A percentile compares a stretch with the other conserved stretches of the same genome.
phyloP scores from a whole-genome alignment of 179 eudicot species.

The Carnegiea gigantea region DNA sequence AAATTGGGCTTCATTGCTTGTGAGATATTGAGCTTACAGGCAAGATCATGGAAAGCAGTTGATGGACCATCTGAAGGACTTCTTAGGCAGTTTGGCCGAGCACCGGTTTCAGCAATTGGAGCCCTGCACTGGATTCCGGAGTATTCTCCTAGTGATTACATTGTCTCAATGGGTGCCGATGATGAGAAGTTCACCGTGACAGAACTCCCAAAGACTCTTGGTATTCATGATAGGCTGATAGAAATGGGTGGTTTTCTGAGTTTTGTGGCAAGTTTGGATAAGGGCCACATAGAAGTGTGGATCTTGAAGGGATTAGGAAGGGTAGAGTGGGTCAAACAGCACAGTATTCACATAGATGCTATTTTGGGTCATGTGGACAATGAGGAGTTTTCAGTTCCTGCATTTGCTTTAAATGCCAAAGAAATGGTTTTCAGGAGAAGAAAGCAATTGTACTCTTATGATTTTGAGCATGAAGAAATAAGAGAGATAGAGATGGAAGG shows the following conservation, averaged over 20 bases:
- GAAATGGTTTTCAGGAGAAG: slow-evolving; percentile 30
- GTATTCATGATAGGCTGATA: slow-evolving; percentile 27
- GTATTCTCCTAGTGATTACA: neutral
- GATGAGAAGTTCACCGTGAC: slow-evolving; percentile 36
- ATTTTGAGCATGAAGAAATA: slow-evolving; percentile 27
- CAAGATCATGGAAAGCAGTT: slow-evolving; percentile 39
- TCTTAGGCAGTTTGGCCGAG: slow-evolving; percentile 12
- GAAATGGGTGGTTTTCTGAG: slow-evolving; percentile 45
- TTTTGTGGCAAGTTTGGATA: slow-evolving; percentile 28
- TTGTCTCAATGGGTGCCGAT: slow-evolving; percentile 36
- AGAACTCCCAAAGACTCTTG: slow-evolving; percentile 31
- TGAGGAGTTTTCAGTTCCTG: slow-evolving; percentile 16
- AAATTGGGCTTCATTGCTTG: slow-evolving; percentile 23
- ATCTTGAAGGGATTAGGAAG: slow-evolving; percentile 33
- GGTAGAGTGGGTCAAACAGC: slow-evolving; percentile 40
- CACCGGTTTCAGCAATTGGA: slow-evolving; percentile 36
- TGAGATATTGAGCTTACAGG: slow-evolving; percentile 38
- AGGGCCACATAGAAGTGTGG: slow-evolving; percentile 36
- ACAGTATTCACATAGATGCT: slow-evolving; percentile 28
- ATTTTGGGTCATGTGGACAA: slow-evolving; percentile 24
- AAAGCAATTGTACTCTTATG: slow-evolving; percentile 19
- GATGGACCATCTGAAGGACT: slow-evolving; percentile 35
- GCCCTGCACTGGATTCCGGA: slow-evolving; percentile 46
- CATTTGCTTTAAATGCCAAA: slow-evolving; percentile 29
- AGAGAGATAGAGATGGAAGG: slow-evolving; percentile 31